These are phyloP conservation scores for Clonostachys byssicola DNA, from an alignment of 2,329 filamentous ascomycete genomes.

Conservation along the genomic window DNA sequence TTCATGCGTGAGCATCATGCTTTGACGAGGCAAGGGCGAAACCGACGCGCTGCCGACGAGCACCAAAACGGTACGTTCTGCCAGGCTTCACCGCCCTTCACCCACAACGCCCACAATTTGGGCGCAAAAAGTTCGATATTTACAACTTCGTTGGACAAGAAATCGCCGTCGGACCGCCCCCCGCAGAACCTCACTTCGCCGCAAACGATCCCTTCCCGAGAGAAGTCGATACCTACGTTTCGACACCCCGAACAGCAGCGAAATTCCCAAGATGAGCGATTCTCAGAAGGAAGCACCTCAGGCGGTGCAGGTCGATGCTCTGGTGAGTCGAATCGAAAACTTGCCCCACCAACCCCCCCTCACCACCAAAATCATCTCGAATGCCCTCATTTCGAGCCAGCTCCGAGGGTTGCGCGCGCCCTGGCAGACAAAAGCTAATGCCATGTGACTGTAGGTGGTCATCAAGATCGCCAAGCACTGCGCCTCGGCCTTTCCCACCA, in stretches of 20 bases:
- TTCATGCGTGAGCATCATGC: no score
- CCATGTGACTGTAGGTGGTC: slow-evolving; percentile 59
- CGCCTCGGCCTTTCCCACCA: slow-evolving; percentile 80
- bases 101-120: slow-evolving; percentile 42
- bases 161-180: slow-evolving; percentile 14
- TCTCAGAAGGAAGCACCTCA: slow-evolving; percentile 64
- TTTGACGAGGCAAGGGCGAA: no score
- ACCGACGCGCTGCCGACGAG: no score
- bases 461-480: slow-evolving; percentile 99
- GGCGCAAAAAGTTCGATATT: slow-evolving; percentile 38
- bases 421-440: slow-evolving; percentile 8
- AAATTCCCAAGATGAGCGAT: slow-evolving; percentile 50
- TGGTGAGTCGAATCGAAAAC: slow-evolving; percentile 57
- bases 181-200: slow-evolving; percentile 14
- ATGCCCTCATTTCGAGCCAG: slow-evolving; percentile 11
- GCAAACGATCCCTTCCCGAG: slow-evolving; percentile 15
- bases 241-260: slow-evolving; percentile 10
- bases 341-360: slow-evolving; percentile 21
- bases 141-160: slow-evolving; percentile 14
- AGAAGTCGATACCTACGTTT: slow-evolving; percentile 13
- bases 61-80: slow-evolving; percentile 16
- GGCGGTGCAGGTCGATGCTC: slow-evolving; percentile 89
- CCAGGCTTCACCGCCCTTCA: slow-evolving; percentile 26
- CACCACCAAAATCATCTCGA: neutral
- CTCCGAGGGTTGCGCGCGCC: slow-evolving; percentile 7